These are phyloP conservation scores for Musa beccarii DNA, from an alignment of 176 grass and related monocot species.

Conservation along the genomic window DNA sequence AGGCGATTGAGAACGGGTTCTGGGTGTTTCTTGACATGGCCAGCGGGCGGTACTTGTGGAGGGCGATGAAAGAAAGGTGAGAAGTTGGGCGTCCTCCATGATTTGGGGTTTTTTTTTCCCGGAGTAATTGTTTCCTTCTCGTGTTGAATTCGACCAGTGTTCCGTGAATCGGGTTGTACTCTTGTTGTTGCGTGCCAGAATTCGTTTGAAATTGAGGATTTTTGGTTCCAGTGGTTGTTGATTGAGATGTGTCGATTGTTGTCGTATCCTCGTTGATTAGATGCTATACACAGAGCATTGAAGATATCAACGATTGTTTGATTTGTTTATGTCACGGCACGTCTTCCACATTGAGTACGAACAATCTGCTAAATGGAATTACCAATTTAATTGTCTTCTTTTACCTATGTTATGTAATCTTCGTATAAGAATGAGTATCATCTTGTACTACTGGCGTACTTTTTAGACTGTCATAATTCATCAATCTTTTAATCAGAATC, in stretches of 20 bases:
- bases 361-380: background rate
- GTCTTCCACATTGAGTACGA: constrained; percentile 16
- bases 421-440: no score
- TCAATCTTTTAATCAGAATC: no score
- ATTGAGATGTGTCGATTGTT: no score
- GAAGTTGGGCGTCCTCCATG: background rate
- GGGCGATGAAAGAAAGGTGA: constrained; percentile 7
- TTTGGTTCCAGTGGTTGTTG: background rate
- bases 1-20: background rate
- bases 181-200: background rate
- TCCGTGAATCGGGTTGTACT: background rate
- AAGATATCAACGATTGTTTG: no score
- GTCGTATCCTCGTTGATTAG: no score
- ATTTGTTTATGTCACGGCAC: no score
- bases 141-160: background rate
- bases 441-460: no score
- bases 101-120: background rate
- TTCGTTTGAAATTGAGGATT: background rate
- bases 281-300: no score
- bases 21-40: constrained; percentile 7
- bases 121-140: background rate
- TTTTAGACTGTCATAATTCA: no score
- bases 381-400: background rate
- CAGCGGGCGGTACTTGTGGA: constrained; percentile 7
- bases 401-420: no score